phyloP scores from a whole-genome alignment of 768 basidiomycete species.

The Trichaptum fuscoviolaceum region DNA sequence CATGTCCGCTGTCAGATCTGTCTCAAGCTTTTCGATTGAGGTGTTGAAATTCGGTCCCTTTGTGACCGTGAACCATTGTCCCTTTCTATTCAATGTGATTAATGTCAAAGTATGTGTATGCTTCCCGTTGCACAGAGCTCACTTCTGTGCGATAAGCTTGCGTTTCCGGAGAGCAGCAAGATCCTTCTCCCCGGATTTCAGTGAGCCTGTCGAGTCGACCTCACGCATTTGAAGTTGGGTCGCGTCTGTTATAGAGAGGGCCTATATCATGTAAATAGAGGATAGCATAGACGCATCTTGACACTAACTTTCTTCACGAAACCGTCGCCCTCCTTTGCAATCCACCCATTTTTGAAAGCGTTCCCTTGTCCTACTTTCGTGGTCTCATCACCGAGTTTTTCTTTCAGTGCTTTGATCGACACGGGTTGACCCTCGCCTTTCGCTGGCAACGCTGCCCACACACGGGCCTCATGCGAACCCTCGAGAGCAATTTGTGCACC shows the following conservation, averaged over 20 bases:
- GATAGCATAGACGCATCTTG: neutral
- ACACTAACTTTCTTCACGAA: slow-evolving; percentile 77
- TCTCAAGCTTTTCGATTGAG: slow-evolving; percentile 88
- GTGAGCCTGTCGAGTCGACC: slow-evolving; percentile 66
- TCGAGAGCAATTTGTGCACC: slow-evolving; percentile 70
- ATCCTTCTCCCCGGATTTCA: slow-evolving; percentile 71
- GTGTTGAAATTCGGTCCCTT: slow-evolving; percentile 88
- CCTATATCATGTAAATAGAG: slow-evolving; percentile 33
- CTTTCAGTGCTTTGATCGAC: slow-evolving; percentile 62
- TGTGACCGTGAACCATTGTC: slow-evolving; percentile 86
- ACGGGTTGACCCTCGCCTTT: slow-evolving; percentile 69
- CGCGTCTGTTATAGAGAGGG: slow-evolving; percentile 57
- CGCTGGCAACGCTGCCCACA: slow-evolving; percentile 78
- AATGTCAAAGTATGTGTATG: neutral
- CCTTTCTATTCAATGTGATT: slow-evolving; percentile 55
- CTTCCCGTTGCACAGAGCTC: slow-evolving; percentile 6
- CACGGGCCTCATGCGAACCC: slow-evolving; percentile 93
- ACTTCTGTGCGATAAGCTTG: slow-evolving; percentile 85
- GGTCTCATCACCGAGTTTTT: slow-evolving; percentile 75
- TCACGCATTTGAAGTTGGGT: slow-evolving; percentile 73
- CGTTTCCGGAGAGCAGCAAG: slow-evolving; percentile 88
- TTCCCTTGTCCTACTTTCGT: slow-evolving; percentile 92
- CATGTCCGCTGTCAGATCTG: slow-evolving; percentile 96
- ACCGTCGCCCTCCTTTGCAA: slow-evolving; percentile 82
- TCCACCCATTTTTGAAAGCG: slow-evolving; percentile 98